Evolutionary conservation across 495 filamentous ascomycete species (phyloP).

Genomic region (Poronia punctata): DNA sequence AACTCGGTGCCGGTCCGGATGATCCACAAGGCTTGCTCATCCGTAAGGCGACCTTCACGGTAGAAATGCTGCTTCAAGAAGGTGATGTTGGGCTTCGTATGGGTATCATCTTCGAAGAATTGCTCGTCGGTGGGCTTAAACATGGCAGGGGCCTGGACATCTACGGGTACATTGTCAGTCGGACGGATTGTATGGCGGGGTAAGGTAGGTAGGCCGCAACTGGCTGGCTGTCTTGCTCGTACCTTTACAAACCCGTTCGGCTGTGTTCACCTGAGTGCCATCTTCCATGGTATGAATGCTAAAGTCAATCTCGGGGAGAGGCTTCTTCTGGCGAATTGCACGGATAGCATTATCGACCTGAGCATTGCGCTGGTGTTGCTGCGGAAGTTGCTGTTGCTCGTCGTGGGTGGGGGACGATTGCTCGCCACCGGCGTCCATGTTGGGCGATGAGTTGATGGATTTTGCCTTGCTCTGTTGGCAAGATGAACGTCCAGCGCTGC

Average conservation of each 20-base stretch:
- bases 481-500: too few species aligned
- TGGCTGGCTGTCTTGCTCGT: too few species aligned
- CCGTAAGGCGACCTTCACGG: slow-evolving; percentile 90
- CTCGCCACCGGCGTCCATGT: slow-evolving; percentile 35
- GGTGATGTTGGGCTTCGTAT: slow-evolving; percentile 79
- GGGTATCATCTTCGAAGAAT: slow-evolving; percentile 66
- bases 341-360: slow-evolving; percentile 65
- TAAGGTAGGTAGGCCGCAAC: too few species aligned
- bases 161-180: slow-evolving; percentile 37
- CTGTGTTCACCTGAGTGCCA: slow-evolving; percentile 85
- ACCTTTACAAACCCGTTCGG: slow-evolving; percentile 98
- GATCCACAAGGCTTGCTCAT: slow-evolving; percentile 96
- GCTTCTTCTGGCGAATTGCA: slow-evolving; percentile 86
- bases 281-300: slow-evolving; percentile 98
- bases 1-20: slow-evolving; percentile 78
- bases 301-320: slow-evolving; percentile 95
- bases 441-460: slow-evolving; percentile 19
- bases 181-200: slow-evolving; percentile 7
- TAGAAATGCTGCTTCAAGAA: slow-evolving; percentile 98
- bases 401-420: slow-evolving; percentile 20
- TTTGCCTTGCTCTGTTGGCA: too few species aligned
- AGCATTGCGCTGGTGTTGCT: slow-evolving; percentile 26
- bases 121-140: slow-evolving; percentile 79
- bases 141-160: slow-evolving; percentile 95
- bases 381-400: slow-evolving; percentile 19